Evolutionary conservation across 1,284 basidiomycete genomes (phyloP), one percentile per base, ranked within the genome.

Genomic region (Chondrostereum purpureum): DNA sequence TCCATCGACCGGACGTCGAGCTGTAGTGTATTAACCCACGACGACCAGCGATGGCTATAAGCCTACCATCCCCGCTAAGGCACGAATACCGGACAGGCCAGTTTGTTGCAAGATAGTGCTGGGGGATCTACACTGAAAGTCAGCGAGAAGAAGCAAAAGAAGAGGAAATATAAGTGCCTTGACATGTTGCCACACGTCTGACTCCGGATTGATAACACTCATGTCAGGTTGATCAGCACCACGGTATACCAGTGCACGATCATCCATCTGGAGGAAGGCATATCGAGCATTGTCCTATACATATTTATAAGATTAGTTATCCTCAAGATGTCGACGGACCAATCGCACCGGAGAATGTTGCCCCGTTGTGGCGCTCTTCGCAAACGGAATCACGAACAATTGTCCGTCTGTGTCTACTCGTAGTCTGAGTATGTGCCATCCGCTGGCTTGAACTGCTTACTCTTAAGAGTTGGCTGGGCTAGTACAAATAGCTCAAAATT

Each of bases 181-280:
- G 62, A 97, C 88, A 65, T 92, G 87, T 55, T 97, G 92, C 92
- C 94, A 97, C 5, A 97, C 92, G 57, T 98, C 95, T 2, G 91
- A 92, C 58, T 97, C 94, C n/a, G 95, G 95, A 58, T 97, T 97
- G 61, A 99, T 97, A 40, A 99, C 85, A 58, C 92, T 94, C 83
- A 96, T 88, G 59, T 99, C 95, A 5, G 92, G 93, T 64, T 97
- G 93, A 63, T 99, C 95, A 16, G 92, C 89, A 2, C 96, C 95
- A 48, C 96, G 80, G 61, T 98, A 99, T n/a, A 99, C 83, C 3
- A 97, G 75, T 1, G 92, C 86, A 33, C 91, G 80, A 58, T 98
- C 93, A 58, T 98, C 93, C 77, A 95, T 82, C 64, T 97, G 92
- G 27, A 97, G 71, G 63, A 98, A 96, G 0, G 92, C 94, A 58